Conservation (phyloP, 257 asterid species). For the Ilex asprella region DNA sequence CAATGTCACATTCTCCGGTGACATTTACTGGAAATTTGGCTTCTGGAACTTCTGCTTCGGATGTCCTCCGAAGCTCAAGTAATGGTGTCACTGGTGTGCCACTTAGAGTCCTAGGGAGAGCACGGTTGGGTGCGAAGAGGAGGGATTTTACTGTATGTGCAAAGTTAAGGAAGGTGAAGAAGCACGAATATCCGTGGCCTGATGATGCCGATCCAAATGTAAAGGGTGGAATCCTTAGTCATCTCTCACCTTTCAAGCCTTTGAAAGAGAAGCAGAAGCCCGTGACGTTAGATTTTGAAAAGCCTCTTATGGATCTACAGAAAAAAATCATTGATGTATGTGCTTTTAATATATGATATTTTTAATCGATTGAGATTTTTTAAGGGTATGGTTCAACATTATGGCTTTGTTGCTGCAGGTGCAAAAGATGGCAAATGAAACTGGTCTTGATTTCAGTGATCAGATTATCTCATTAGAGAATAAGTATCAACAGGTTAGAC, state of each 20-base stretch:
- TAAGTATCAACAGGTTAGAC: constrained; percentile 65
- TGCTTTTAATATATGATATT: not conserved
- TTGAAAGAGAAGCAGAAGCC: constrained; percentile 80
- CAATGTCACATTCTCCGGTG: constrained; percentile 49
- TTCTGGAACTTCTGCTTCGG: constrained; percentile 55
- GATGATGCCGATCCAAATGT: constrained; percentile 75
- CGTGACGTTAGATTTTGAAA: constrained; percentile 85
- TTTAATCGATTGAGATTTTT: no score
- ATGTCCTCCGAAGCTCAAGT: constrained; percentile 67
- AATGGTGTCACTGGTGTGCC: constrained; percentile 63
- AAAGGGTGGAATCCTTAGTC: constrained; percentile 87
- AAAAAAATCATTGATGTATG: constrained; percentile 72
- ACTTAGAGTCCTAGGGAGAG: constrained; percentile 57
- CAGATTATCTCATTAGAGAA: constrained; percentile 72
- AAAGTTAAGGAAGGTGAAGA: constrained; percentile 57
- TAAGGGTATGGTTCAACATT: constrained; percentile 8
- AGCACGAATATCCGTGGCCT: constrained; percentile 84
- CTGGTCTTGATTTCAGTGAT: constrained; percentile 83
- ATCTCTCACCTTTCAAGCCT: constrained; percentile 85
- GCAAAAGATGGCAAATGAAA: constrained; percentile 78
- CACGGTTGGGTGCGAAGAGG: constrained; percentile 44
- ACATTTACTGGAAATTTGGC: constrained; percentile 49
- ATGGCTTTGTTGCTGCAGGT: constrained; percentile 38
- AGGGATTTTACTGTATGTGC: constrained; percentile 55
- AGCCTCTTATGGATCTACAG: constrained; percentile 76